Base-by-base conservation (phyloP, 202 grass and related monocot species). In the Panicum virgatum region DNA sequence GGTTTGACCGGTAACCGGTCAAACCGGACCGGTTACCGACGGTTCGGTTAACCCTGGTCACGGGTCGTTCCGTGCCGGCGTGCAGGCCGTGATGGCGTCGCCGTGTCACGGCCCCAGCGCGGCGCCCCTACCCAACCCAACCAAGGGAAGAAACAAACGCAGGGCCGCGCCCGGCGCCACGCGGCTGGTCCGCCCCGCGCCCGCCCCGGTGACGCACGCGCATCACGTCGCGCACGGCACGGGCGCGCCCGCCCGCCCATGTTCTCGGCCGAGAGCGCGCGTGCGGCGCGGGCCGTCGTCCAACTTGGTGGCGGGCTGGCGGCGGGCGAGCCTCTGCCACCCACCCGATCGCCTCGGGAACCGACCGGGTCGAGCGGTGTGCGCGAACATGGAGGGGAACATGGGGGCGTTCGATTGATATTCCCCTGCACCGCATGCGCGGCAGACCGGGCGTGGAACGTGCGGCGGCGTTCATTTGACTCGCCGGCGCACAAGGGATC, bases 311-410 rank as follows among this genome's bases (percentile, higher is more conserved):
- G 29, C 76, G 29, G 44, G n/a, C n/a, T 5, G 75, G 18, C 26
- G 57, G 6, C 11, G 40, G 19, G 20, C 52, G 52, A 56, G 52
- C 52, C 9, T n/a, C 8, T 18, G 20, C 30, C 26, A 22, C 62
- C 45, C 23, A 57, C 54, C 51, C 50, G 3, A 34, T 69, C 45
- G 52, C 40, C 38, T 62, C 14, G 67, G 54, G 79, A 62, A 63
- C 1, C 47, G 47, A 16, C n/a, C 14, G 44, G 69, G 63, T 51
- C 47, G 47, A 19, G 47, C 9, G 11, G 9, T 45, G 14, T 63
- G 44, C 53, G 32, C 29, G 80, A 65, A 52, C 80, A 53, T 64
- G 80, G 69, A 39, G 15, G 69, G 56, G 68, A 73, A 82, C 67
- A 29, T 81, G 78, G 79, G 44, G 6, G 16, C 19, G 16, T 19